phyloP scores from a whole-genome alignment of 257 asterid genomes.

The Scutellaria galericulata region DNA sequence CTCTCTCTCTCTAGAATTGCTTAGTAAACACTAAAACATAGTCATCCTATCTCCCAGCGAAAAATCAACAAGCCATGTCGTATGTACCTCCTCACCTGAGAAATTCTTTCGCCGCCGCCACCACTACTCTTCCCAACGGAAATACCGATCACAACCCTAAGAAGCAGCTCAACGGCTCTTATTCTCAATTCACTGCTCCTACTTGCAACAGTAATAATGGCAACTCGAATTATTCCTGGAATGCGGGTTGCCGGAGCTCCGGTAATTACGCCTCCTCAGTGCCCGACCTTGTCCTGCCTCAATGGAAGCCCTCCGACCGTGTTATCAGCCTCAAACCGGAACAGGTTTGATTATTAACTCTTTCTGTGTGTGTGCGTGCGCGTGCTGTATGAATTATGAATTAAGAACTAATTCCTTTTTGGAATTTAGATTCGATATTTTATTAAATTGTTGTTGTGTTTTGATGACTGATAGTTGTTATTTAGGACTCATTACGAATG shows the following conservation, averaged over 20 bases:
- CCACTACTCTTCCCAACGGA: slow-evolving; percentile 44
- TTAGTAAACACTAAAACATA: slow-evolving; percentile 3
- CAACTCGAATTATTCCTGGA: slow-evolving; percentile 43
- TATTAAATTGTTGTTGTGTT: not conserved
- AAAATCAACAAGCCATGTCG: slow-evolving; percentile 61
- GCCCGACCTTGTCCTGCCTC: slow-evolving; percentile 61
- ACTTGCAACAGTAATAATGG: slow-evolving; percentile 37
- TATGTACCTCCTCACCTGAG: slow-evolving; percentile 94
- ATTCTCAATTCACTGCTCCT: slow-evolving; percentile 40
- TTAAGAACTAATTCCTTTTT: slow-evolving; percentile 16
- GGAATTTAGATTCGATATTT: slow-evolving; percentile 13
- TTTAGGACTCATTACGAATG: not conserved
- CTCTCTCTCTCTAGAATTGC: slow-evolving; percentile 10
- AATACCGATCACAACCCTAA: slow-evolving; percentile 46
- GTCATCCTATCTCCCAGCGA: slow-evolving; percentile 44
- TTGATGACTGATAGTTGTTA: slow-evolving; percentile 13
- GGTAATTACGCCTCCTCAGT: slow-evolving; percentile 46
- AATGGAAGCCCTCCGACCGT: slow-evolving; percentile 89
- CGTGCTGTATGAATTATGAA: slow-evolving; percentile 16
- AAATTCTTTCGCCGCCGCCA: slow-evolving; percentile 46
- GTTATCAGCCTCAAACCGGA: slow-evolving; percentile 65
- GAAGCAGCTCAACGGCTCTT: slow-evolving; percentile 46
- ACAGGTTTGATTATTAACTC: slow-evolving; percentile 54
- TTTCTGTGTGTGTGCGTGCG: not conserved
- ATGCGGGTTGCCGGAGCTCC: slow-evolving; percentile 55